Evolutionary conservation across 2,329 filamentous ascomycete genomes (phyloP).

Genomic region (Teratosphaeria epicoccoides): DNA sequence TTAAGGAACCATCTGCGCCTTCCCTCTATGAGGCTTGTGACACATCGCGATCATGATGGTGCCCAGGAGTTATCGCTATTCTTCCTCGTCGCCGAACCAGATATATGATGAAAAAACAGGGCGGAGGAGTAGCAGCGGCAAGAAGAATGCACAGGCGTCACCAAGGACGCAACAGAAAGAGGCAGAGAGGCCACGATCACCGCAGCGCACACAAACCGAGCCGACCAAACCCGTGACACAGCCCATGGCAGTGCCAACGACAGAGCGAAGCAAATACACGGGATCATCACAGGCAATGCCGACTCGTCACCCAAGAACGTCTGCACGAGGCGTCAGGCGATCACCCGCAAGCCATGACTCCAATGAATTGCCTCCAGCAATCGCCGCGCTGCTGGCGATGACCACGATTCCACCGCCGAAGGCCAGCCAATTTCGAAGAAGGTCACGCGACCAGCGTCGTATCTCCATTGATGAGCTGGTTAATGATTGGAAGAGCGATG

Average conservation of each 20-base stretch:
- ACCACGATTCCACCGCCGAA: conserved; percentile 47
- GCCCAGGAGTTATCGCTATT: conserved; percentile 36
- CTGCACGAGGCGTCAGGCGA: conserved; percentile 11
- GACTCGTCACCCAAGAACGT: conserved; percentile 8
- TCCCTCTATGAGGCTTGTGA: not conserved
- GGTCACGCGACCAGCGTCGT: conserved; percentile 29
- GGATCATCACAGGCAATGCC: conserved; percentile 16
- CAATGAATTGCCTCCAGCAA: conserved; percentile 42
- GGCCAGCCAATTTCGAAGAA: conserved; percentile 29
- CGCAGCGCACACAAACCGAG: conserved; percentile 5
- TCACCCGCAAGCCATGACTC: conserved; percentile 26
- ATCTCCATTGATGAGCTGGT: conserved; percentile 49
- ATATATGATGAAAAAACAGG: conserved; percentile 9
- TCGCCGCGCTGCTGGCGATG: conserved; percentile 48
- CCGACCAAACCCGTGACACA: conserved; percentile 7
- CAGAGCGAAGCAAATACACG: conserved; percentile 5
- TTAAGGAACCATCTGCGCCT: not conserved
- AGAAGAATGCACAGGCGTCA: not conserved
- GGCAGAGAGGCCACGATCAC: not conserved
- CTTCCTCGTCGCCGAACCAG: conserved; percentile 24
- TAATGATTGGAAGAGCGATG: conserved; percentile 44
- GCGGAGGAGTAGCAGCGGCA: conserved; percentile 4
- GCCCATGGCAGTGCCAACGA: conserved; percentile 12
- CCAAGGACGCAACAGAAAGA: not conserved
- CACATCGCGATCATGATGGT: conserved; percentile 30